Evolutionary conservation across 2,329 filamentous ascomycete genomes (phyloP).

Genomic region (Aureobasidium lini): DNA sequence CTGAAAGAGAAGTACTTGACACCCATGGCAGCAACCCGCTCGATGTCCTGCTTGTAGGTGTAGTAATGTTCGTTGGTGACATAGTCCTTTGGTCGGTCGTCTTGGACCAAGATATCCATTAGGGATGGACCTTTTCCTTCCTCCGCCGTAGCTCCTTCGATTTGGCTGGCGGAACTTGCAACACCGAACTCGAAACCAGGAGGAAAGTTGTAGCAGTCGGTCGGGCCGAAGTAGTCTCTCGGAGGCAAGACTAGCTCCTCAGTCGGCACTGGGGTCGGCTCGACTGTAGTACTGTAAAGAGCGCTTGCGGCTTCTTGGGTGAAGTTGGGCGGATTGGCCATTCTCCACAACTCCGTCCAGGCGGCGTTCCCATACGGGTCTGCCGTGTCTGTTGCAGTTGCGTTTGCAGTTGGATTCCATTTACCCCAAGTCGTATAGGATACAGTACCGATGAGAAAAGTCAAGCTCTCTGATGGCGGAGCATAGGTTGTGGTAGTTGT

Average conservation of each 20-base stretch:
- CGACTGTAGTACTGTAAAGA: conserved; percentile 37
- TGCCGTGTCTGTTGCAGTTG: conserved; percentile 26
- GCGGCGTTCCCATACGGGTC: neutral
- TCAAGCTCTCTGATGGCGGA: conserved; percentile 29
- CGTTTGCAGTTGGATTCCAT: conserved; percentile 32
- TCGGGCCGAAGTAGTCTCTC: conserved; percentile 42
- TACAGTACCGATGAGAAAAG: conserved; percentile 28
- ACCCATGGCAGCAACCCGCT: conserved; percentile 27
- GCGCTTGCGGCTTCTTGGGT: conserved; percentile 32
- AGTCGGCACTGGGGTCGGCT: conserved; percentile 47
- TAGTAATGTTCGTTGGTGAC: conserved; percentile 35
- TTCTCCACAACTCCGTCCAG: conserved; percentile 26
- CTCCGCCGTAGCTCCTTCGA: conserved; percentile 20
- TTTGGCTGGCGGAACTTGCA: conserved; percentile 20
- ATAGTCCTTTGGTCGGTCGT: conserved; percentile 18
- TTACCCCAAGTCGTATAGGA: conserved; percentile 37
- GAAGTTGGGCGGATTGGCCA: conserved; percentile 30
- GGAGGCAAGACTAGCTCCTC: conserved; percentile 51
- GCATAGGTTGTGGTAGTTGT: conserved; percentile 30
- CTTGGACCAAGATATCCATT: conserved; percentile 6
- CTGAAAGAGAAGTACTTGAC: conserved; percentile 32
- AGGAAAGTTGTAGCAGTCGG: conserved; percentile 45
- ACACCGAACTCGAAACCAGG: conserved; percentile 33
- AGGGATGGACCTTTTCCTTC: conserved; percentile 17
- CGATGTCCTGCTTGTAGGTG: conserved; percentile 42